Base-by-base conservation (phyloP, 768 basidiomycete species). In the Lentinula detonsa region DNA sequence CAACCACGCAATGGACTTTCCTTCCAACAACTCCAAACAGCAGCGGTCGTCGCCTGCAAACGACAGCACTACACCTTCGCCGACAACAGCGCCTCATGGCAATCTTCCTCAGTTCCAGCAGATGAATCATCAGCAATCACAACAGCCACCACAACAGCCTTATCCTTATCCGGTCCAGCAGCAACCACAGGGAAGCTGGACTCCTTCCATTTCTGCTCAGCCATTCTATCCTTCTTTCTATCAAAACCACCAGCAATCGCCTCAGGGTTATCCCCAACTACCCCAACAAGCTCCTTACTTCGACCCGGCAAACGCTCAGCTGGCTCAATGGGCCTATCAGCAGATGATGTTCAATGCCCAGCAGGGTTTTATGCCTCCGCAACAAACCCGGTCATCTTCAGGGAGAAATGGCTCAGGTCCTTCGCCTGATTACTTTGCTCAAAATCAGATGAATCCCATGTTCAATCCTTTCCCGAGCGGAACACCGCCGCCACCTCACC, bases 291-390 rank as follows among this genome's bases (percentile, higher is more conserved):
- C 77, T 64, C 80, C 81, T n/a, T 91, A 84, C 71, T 91, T 86
- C 67, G 89, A 92, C 72, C 88, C 87, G 13, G 73, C 83, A 10
- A 85, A 87, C 64, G 88, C 88, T 57, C 88, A 88, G 64, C 83
- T 91, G 60, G 87, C 90, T 3, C 89, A 90, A 71, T 93, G 91
- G 91, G 89, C 91, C 40, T 93, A 93, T 75, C 91, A 92, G 73
- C 91, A 93, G 68, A 92, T 93, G 91, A 86, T 93, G 85, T 88
- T 85, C 75, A 86, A 83, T 67, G 85, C 86, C 51, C 83, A 85
- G 65, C 83, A 84, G 51, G 77, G 74, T 50, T 81, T 78, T 67
- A 70, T 72, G 34, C 72, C 66, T 62, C 76, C 76, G 62, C 78
- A 76, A 64, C 72, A 79, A 67, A 79, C 79, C 55, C 11, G 34